Base-by-base conservation (phyloP, 441 rosid species). In the Brassica balearica region DNA sequence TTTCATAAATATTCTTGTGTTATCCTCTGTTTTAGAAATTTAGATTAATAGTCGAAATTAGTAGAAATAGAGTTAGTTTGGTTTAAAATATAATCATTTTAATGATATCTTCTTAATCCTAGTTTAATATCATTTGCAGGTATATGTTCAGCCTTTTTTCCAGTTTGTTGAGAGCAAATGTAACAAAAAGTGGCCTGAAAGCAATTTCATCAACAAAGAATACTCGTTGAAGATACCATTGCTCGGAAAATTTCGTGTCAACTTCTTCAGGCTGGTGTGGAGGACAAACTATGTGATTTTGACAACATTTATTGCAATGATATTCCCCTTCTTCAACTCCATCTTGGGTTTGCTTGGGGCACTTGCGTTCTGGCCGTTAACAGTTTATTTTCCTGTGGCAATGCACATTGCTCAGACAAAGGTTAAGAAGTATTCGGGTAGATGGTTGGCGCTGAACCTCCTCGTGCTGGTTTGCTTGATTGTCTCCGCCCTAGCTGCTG, bases 281-380 rank as follows among this genome's bases (percentile, higher is more conserved):
- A 87, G 96, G 80, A 82, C 91, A 12, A 8, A 20, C 17, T 91
- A 81, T 62, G 96, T 88, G 72, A 69, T 85, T 48, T 0, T 76
- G 10, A 78, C 89, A 25, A 80, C 88, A 17, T 1, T 84, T 20
- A 41, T 88, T 12, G 89, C 91, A 8, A 89, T 91, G 89, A 84
- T 81, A 61, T 73, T 91, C 68, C 96, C 96, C 2, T 91, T 91
- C 85, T 91, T 91, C 85, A 88, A 88, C 36, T 82, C 85, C 1
- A 81, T 89, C 2, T 79, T 88, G 2, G 96, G 94, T 46, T 72
- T 91, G 38, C 83, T 89, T 0, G 96, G 94, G 0, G 89, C 92
- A 2, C 34, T 82, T 1, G 66, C 80, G 17, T 91, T 89, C 80
- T 89, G 90, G 90, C 93, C 91, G 0, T 74, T 90, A 72, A 87